Conservation (phyloP, 305 asterid genomes). For the Ilex paraguariensis region DNA sequence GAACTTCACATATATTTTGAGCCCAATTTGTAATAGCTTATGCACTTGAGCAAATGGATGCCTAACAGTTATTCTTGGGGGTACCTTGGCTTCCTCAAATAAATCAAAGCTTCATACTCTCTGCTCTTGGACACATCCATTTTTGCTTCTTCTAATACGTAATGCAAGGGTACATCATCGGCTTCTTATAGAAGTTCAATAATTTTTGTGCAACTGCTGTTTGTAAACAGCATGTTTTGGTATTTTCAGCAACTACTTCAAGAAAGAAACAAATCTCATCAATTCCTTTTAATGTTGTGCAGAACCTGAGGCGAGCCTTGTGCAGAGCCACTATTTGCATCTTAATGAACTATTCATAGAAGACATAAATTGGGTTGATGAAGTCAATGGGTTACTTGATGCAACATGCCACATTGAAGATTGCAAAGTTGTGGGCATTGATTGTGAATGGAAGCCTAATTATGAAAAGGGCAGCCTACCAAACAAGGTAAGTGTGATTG, state of each 20-base stretch:
- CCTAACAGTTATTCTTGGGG: too few relatives aligned
- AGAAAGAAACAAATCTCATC: slow-evolving; percentile 1
- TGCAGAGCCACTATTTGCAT: slow-evolving; percentile 49
- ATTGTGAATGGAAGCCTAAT: slow-evolving; percentile 97
- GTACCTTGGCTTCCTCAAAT: too few relatives aligned
- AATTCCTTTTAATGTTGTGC: slow-evolving; percentile 17
- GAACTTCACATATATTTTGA: too few relatives aligned
- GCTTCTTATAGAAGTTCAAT: too few relatives aligned
- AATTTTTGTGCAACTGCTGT: too few relatives aligned
- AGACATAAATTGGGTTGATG: slow-evolving; percentile 86
- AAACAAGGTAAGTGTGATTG: slow-evolving; percentile 51
- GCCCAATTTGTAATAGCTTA: neutral
- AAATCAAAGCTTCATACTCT: too few relatives aligned
- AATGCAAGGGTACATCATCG: too few relatives aligned
- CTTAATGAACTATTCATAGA: slow-evolving; percentile 68
- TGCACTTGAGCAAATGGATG: neutral
- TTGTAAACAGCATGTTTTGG: too few relatives aligned
- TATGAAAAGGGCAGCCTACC: slow-evolving; percentile 73
- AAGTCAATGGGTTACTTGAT: slow-evolving; percentile 41
- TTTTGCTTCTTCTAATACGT: too few relatives aligned
- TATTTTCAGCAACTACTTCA: too few relatives aligned
- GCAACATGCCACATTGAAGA: slow-evolving; percentile 61
- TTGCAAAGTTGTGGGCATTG: slow-evolving; percentile 85
- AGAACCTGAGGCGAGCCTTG: slow-evolving; percentile 49
- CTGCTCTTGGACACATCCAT: too few relatives aligned